Base-by-base conservation (phyloP, 148 eudicot genomes). In the Amaranthus cruentus region DNA sequence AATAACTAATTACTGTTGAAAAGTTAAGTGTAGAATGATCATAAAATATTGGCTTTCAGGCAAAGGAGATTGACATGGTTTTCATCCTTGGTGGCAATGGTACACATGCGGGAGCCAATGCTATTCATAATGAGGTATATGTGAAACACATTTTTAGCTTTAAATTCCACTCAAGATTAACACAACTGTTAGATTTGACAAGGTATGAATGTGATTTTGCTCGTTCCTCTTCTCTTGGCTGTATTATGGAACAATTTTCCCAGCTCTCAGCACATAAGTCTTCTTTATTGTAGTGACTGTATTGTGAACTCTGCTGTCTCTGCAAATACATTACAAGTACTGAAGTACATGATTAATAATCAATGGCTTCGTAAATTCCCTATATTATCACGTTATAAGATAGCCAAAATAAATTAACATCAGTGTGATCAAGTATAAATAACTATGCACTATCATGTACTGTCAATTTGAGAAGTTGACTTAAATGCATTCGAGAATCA, bases 31-130 rank as follows among this genome's bases (percentile, higher is more conserved):
- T 7, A 43, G 51, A 53, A n/a, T 61, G 63, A 38, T 73, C 21
- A 49, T 48, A 9, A 57, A 50, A 43, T n/a, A 11, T 14, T 71
- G 21, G 44, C 66, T 62, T 68, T 55, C 76, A 84, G 87, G 87
- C 87, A 28, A 84, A 76, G 72, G 87, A 77, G 73, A 81, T 84
- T 64, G 84, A 84, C 68, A 84, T 84, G 87, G 69, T 84, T 77
- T 84, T 84, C 77, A 70, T 84, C 61, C 87, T 84, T 66, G 87
- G 87, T 74, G 87, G 87, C 66, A 74, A 84, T 71, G 84, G 87
- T 46, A 84, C 87, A 70, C 87, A 84, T 81, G 87, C 87, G 0
- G 84, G 84, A 76, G 87, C 87, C 43, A 81, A 76, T 59, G 83
- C 78, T n/a, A 84, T 84, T 61, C 81, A 84, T 68, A 76, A 79